phyloP scores from a whole-genome alignment of 2,329 filamentous ascomycete species.

The Nothopassalora personata region DNA sequence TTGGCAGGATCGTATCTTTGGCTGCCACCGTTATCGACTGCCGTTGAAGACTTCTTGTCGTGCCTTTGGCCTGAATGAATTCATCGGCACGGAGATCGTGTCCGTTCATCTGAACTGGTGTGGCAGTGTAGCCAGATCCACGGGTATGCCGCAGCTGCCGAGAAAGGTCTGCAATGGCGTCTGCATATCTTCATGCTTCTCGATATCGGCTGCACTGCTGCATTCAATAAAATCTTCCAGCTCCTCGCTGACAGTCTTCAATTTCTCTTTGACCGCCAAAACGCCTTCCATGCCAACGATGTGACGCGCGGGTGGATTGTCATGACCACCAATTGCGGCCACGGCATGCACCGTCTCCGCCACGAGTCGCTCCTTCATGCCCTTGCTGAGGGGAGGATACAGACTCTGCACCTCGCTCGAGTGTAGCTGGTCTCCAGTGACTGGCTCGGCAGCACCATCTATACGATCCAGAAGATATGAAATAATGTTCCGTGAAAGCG shows the following conservation, averaged over 20 bases:
- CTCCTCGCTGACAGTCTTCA: conserved; percentile 94
- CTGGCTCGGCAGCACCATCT: conserved; percentile 35
- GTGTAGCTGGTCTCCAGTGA: conserved; percentile 43
- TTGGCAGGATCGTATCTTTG: neutral
- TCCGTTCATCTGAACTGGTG: too few species aligned
- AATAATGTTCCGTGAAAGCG: conserved; percentile 77
- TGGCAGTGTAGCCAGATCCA: too few species aligned
- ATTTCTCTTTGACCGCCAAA: conserved; percentile 83
- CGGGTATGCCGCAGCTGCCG: neutral
- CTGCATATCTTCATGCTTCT: conserved; percentile 15
- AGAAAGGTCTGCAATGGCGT: conserved; percentile 7
- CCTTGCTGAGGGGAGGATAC: conserved; percentile 66
- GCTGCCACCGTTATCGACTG: neutral
- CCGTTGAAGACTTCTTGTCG: too few species aligned
- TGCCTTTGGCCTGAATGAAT: too few species aligned
- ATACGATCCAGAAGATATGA: conserved; percentile 72
- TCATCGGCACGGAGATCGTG: too few species aligned
- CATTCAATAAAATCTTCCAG: conserved; percentile 93
- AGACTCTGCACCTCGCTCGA: conserved; percentile 55
- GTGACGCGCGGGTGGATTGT: conserved; percentile 89
- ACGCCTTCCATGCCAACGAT: conserved; percentile 90
- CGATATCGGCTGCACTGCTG: conserved; percentile 75
- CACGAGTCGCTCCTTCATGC: conserved; percentile 67
- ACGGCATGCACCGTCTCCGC: conserved; percentile 87
- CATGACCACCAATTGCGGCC: conserved; percentile 86